A percentile compares a stretch with the other conserved stretches of the same genome.
These are phyloP conservation scores for Fusarium sp. DNA, from an alignment of 2,329 filamentous ascomycete genomes.

Conservation along the genomic window DNA sequence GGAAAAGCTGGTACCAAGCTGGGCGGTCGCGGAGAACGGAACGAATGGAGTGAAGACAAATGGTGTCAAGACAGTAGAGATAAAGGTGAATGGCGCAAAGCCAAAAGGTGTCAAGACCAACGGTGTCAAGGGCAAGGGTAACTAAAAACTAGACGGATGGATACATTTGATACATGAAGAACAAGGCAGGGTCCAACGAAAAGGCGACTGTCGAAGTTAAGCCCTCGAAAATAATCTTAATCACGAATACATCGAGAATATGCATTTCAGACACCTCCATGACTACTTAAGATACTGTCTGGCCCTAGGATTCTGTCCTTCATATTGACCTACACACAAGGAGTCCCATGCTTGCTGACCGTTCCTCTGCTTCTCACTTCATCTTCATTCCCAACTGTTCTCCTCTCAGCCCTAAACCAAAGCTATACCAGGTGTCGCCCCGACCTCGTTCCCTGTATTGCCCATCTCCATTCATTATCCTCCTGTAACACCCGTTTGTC, in stretches of 20 bases:
- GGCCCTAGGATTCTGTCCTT: neutral
- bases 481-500: neutral
- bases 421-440: neutral
- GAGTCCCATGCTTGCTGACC: too few relatives aligned
- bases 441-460: neutral
- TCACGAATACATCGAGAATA: neutral
- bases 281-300: neutral
- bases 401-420: neutral
- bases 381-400: neutral
- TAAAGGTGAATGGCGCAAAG: neutral
- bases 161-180: neutral
- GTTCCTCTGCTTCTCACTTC: neutral
- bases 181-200: neutral
- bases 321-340: neutral
- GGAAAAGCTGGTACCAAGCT: slow-evolving; percentile 58
- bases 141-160: neutral
- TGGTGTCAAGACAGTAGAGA: neutral
- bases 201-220: neutral
- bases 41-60: neutral
- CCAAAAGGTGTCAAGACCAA: neutral
- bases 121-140: neutral
- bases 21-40: slow-evolving; percentile 10
- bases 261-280: neutral
- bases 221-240: neutral
- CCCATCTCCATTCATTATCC: neutral